Evolutionary conservation across 495 filamentous ascomycete species (phyloP).

Genomic region (Neurospora hispaniola): DNA sequence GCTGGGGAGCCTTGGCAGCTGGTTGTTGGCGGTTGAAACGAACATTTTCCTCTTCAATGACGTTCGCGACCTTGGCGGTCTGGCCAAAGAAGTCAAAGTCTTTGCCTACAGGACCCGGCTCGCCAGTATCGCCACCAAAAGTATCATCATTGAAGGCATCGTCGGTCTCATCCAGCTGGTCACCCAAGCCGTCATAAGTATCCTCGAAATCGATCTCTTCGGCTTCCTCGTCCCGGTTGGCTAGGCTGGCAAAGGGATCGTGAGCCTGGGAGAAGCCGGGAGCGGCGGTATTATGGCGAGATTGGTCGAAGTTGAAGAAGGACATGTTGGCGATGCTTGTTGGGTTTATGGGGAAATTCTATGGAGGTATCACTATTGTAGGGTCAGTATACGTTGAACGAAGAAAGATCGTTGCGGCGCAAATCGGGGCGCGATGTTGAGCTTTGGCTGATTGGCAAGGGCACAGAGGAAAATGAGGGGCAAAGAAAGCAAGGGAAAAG

Average conservation of each 20-base stretch:
- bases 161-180: slow-evolving; percentile 82
- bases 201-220: slow-evolving; percentile 91
- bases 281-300: slow-evolving; percentile 43
- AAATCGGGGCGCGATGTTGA: background rate
- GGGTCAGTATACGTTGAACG: background rate
- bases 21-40: slow-evolving; percentile 63
- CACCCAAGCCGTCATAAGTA: slow-evolving; percentile 92
- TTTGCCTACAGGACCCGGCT: slow-evolving; percentile 50
- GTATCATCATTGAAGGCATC: slow-evolving; percentile 98
- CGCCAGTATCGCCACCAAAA: slow-evolving; percentile 51
- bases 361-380: background rate
- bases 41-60: slow-evolving; percentile 80
- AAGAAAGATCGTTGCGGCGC: background rate
- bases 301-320: slow-evolving; percentile 80
- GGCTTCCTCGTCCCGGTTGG: slow-evolving; percentile 59
- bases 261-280: slow-evolving; percentile 73
- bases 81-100: slow-evolving; percentile 97
- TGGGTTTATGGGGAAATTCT: background rate
- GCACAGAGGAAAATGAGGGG: background rate
- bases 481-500: background rate
- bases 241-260: slow-evolving; percentile 83
- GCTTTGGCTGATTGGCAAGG: background rate
- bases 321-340: slow-evolving; percentile 18
- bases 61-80: slow-evolving; percentile 74
- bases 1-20: slow-evolving; percentile 23